Percentiles rank a stretch among this genome's conserved stretches.
phyloP scores from a whole-genome alignment of 1,284 basidiomycete species.

The Pulchroboletus neoregius region DNA sequence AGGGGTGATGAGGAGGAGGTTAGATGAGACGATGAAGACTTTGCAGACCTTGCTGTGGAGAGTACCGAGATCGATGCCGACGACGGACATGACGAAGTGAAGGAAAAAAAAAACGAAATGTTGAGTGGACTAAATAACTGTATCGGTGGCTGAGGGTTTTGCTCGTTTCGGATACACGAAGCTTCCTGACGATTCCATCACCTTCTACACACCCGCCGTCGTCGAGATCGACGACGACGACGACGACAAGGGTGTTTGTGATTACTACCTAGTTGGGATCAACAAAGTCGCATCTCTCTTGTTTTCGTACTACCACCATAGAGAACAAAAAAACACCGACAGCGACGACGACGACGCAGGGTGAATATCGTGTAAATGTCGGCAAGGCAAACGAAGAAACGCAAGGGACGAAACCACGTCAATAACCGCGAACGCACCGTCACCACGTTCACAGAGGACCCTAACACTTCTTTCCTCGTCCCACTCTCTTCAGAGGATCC shows the following conservation, averaged over 20 bases:
- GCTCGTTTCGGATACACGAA: conserved; percentile 12
- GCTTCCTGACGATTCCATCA: conserved; percentile 29
- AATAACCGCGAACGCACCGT: conserved; percentile 59
- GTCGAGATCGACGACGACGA: no score
- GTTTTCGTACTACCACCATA: no score
- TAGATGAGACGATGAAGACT: conserved; percentile 7
- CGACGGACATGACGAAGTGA: conserved; percentile 70
- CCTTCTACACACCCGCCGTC: no score
- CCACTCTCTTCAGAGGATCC: conserved; percentile 48
- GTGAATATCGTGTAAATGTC: conserved; percentile 43
- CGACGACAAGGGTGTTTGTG: no score
- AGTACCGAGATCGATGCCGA: conserved; percentile 89
- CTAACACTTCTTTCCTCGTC: conserved; percentile 45
- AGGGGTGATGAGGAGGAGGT: conserved; percentile 15
- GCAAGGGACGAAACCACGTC: conserved; percentile 50
- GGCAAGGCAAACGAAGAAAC: conserved; percentile 58
- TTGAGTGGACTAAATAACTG: conserved; percentile 12
- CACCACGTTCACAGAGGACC: conserved; percentile 56
- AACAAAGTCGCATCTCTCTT: no score
- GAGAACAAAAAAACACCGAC: no score
- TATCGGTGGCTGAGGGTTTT: no score
- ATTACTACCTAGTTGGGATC: no score
- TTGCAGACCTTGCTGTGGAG: conserved; percentile 79
- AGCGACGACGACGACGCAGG: neutral
- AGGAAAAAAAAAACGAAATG: no score